These are phyloP conservation scores for Thelonectria rubi DNA, from an alignment of 2,329 filamentous ascomycete species.

Conservation along the genomic window DNA sequence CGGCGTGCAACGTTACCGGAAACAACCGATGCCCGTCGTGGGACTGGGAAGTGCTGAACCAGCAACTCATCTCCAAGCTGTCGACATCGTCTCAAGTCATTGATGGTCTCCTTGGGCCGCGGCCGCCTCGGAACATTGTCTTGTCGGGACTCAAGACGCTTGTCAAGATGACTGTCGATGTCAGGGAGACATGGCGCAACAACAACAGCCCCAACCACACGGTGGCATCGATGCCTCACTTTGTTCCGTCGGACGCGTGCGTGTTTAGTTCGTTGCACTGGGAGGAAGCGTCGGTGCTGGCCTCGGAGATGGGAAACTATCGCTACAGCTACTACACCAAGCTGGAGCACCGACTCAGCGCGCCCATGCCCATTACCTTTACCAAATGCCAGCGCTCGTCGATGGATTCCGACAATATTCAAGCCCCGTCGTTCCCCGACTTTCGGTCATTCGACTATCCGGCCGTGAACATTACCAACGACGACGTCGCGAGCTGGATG, in stretches of 20 bases:
- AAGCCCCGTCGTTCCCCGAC: conserved; percentile 24
- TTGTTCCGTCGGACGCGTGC: conserved; percentile 28
- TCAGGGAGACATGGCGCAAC: conserved; percentile 31
- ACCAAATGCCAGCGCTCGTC: conserved; percentile 29
- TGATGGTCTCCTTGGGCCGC: conserved; percentile 25
- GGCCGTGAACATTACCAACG: conserved; percentile 17
- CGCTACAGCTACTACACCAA: conserved; percentile 30
- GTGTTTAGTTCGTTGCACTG: conserved; percentile 32
- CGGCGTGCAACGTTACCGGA: conserved; percentile 22
- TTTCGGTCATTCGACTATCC: conserved; percentile 26
- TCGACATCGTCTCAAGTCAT: conserved; percentile 25
- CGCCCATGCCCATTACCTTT: conserved; percentile 30
- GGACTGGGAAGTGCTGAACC: conserved; percentile 36
- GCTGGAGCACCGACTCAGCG: conserved; percentile 26
- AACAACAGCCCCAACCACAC: conserved; percentile 32
- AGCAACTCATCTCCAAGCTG: conserved; percentile 31
- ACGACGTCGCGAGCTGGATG: conserved; percentile 24
- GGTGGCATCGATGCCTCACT: conserved; percentile 33
- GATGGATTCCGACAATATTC: neutral
- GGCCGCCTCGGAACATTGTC: conserved; percentile 27
- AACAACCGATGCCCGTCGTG: conserved; percentile 33
- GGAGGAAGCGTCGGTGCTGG: conserved; percentile 30
- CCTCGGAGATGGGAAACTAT: conserved; percentile 22
- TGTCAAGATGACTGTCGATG: conserved; percentile 26
- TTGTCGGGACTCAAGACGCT: conserved; percentile 26